Percentiles rank a stretch among this genome's conserved stretches.
phyloP scores from a whole-genome alignment of 2,329 filamentous ascomycete genomes.

The Calonectria leucothoes region DNA sequence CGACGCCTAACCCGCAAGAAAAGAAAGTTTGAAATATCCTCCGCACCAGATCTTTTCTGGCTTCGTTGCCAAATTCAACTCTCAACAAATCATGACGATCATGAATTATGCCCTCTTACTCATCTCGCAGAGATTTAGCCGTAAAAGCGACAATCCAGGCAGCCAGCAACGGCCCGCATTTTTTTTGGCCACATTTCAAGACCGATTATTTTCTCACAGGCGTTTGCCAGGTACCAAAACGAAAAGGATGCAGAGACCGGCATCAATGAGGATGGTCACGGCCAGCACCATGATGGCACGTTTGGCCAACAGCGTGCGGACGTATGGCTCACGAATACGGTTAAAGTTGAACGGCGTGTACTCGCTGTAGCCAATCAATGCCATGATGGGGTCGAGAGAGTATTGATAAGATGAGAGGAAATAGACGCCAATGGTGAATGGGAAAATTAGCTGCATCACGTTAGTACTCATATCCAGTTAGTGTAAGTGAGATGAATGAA shows the following conservation, averaged over 20 bases:
- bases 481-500: conserved; percentile 32
- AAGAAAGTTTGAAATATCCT: conserved; percentile 19
- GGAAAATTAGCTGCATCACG: conserved; percentile 72
- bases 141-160: conserved; percentile 22
- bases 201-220: conserved; percentile 59
- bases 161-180: conserved; percentile 41
- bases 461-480: conserved; percentile 20
- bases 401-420: conserved; percentile 93
- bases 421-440: conserved; percentile 93
- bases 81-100: conserved; percentile 44
- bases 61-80: conserved; percentile 32
- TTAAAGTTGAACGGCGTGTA: conserved; percentile 96
- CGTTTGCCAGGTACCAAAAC: conserved; percentile 93
- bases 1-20: conserved; percentile 39
- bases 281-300: conserved; percentile 84
- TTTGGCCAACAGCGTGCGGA: conserved; percentile 85
- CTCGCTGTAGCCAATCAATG: conserved; percentile 90
- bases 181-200: conserved; percentile 28
- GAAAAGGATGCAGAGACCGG: conserved; percentile 88
- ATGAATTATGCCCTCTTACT: conserved; percentile 34
- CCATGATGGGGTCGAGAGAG: conserved; percentile 91
- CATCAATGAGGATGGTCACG: conserved; percentile 80
- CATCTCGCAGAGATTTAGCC: conserved; percentile 32
- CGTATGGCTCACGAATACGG: conserved; percentile 88
- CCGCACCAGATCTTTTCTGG: conserved; percentile 18